Evolutionary conservation across 1,139 yeast species (phyloP).

Genomic region (Blastobotrys capitulatus): DNA sequence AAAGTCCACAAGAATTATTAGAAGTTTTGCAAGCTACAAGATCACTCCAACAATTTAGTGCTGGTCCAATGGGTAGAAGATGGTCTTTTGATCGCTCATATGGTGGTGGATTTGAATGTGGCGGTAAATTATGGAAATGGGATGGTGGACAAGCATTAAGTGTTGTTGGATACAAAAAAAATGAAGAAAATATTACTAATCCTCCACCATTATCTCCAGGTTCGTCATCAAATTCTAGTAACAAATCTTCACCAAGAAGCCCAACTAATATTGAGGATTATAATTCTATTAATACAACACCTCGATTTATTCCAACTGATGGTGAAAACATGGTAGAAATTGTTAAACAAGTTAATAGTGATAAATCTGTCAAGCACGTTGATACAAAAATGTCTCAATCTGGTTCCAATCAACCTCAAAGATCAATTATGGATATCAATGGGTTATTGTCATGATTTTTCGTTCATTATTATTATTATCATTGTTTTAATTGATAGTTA

Average conservation of each 20-base stretch:
- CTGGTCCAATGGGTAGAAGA: slow-evolving; percentile 25
- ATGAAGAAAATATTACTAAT: not conserved
- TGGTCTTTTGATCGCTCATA: slow-evolving; percentile 19
- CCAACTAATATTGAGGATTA: not conserved
- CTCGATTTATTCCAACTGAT: slow-evolving; percentile 5
- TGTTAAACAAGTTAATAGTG: no score
- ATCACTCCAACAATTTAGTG: slow-evolving; percentile 36
- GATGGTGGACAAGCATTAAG: slow-evolving; percentile 33
- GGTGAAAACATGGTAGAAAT: not conserved
- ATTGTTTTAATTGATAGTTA: no score
- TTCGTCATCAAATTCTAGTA: not conserved
- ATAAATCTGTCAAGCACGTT: no score
- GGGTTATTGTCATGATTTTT: slow-evolving; percentile 8
- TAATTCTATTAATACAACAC: slow-evolving; percentile 8
- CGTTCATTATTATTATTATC: not conserved
- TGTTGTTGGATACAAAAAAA: slow-evolving; percentile 19
- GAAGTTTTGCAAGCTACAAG: slow-evolving; percentile 39
- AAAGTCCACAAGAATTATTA: slow-evolving; percentile 32
- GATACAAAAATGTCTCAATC: no score
- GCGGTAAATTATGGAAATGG: slow-evolving; percentile 37
- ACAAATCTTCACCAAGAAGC: slow-evolving; percentile 6
- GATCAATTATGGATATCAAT: slow-evolving; percentile 13
- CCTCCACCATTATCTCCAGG: slow-evolving; percentile 6
- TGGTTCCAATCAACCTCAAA: not conserved
- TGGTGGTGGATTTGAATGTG: slow-evolving; percentile 35